Evolutionary conservation across 1,284 basidiomycete species (phyloP).

Genomic region (Papiliotrema laurentii): DNA sequence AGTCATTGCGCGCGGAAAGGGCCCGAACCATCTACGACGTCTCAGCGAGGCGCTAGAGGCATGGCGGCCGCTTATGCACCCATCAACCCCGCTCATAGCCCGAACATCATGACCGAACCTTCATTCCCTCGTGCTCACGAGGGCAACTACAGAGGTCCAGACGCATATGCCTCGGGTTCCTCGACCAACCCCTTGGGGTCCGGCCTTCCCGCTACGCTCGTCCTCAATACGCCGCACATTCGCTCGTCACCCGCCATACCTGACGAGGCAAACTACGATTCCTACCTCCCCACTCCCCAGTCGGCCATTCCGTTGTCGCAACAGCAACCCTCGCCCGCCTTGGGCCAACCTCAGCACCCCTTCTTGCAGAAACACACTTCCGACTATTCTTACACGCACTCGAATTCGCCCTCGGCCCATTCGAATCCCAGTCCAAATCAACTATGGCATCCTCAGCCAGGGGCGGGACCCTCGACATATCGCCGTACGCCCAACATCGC

Average conservation of each 20-base stretch:
- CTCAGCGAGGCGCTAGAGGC: too few relatives aligned
- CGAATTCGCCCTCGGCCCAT: too few relatives aligned
- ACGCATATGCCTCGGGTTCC: background rate
- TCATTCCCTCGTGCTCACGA: background rate
- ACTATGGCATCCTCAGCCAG: background rate
- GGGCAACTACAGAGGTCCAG: background rate
- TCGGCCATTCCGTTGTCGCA: background rate
- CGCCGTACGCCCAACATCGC: conserved; percentile 1
- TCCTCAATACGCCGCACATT: background rate
- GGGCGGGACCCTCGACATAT: conserved; percentile 9
- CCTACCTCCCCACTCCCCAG: conserved; percentile 3
- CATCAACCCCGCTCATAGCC: background rate
- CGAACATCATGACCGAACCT: conserved; percentile 2
- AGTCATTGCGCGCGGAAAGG: too few relatives aligned
- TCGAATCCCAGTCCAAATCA: background rate
- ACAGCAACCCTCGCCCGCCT: too few relatives aligned
- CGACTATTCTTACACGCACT: too few relatives aligned
- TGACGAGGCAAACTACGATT: background rate
- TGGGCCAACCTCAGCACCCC: conserved; percentile 4
- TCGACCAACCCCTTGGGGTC: background rate
- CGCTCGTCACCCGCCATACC: background rate
- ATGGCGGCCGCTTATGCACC: background rate
- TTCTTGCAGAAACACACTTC: conserved; percentile 1
- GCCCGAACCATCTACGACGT: too few relatives aligned
- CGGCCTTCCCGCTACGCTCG: background rate